These are phyloP conservation scores for Sextonia rubra DNA, from an alignment of 164 flowering plant species.

Conservation along the genomic window DNA sequence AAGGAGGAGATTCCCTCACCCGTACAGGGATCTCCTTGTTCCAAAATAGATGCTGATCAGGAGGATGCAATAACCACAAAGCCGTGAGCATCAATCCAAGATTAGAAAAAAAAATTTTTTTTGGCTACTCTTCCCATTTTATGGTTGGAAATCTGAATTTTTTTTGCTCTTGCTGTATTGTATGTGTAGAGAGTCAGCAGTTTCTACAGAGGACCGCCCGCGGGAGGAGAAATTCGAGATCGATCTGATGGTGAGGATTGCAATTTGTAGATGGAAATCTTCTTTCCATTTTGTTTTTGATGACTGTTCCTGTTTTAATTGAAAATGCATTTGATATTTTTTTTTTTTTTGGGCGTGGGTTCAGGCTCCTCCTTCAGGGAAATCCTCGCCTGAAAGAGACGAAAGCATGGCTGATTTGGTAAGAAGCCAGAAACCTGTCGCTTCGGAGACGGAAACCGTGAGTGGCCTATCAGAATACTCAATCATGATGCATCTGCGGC, in stretches of 20 bases:
- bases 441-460: conserved; percentile 40
- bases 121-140: background rate
- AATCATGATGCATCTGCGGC: background rate
- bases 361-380: conserved; percentile 62
- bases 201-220: conserved; percentile 31
- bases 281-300: background rate
- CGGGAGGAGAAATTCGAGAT: conserved; percentile 72
- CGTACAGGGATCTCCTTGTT: conserved; percentile 32
- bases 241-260: conserved; percentile 83
- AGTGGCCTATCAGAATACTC: conserved; percentile 18
- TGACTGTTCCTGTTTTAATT: too few relatives aligned
- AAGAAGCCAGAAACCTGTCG: conserved; percentile 33
- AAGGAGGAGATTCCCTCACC: conserved; percentile 33
- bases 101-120: background rate
- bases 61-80: conserved; percentile 25
- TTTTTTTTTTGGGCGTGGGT: background rate
- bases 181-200: conserved; percentile 31
- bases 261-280: background rate
- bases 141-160: background rate
- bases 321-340: too few relatives aligned
- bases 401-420: conserved; percentile 24
- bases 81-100: conserved; percentile 34
- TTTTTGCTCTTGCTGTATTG: background rate
- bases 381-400: conserved; percentile 71
- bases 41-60: conserved; percentile 27